Evolutionary conservation across 2,329 filamentous ascomycete species (phyloP).

Genomic region (Lasiodiplodia theobromae): DNA sequence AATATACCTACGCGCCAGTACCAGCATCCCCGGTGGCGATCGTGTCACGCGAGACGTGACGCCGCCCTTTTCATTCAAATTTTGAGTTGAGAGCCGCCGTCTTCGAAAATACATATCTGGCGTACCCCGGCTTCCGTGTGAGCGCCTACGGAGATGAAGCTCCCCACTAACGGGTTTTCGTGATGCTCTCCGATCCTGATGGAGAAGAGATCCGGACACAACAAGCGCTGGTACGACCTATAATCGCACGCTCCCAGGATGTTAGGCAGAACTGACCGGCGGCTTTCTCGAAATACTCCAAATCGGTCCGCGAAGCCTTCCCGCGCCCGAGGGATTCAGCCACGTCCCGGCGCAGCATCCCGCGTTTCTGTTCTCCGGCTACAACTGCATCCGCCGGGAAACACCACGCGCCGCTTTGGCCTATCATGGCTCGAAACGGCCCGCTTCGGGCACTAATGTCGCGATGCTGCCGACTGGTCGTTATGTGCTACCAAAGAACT

Average conservation of each 20-base stretch:
- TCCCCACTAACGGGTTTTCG: constrained; percentile 8
- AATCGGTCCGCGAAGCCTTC: constrained; percentile 10
- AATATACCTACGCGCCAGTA: constrained; percentile 22
- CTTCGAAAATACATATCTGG: constrained; percentile 7
- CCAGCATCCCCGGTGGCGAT: neutral
- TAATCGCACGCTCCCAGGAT: constrained; percentile 9
- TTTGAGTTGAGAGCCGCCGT: constrained; percentile 6
- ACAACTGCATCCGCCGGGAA: constrained; percentile 10
- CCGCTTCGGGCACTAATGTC: constrained; percentile 2
- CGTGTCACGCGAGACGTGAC: constrained; percentile 13
- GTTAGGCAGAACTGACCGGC: constrained; percentile 2
- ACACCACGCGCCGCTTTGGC: constrained; percentile 14
- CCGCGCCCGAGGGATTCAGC: neutral
- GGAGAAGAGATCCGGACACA: constrained; percentile 7
- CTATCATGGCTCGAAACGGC: constrained; percentile 9
- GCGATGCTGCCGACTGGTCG: neutral
- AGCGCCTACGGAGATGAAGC: constrained; percentile 26
- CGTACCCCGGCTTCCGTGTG: constrained; percentile 6
- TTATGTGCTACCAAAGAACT: constrained; percentile 10
- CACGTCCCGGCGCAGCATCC: neutral
- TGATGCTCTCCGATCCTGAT: neutral
- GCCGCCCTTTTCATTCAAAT: neutral
- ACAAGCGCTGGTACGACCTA: constrained; percentile 24
- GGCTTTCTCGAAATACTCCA: neutral
- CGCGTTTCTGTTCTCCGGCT: neutral